phyloP scores from a whole-genome alignment of 495 filamentous ascomycete species.

The Xylaria curta region DNA sequence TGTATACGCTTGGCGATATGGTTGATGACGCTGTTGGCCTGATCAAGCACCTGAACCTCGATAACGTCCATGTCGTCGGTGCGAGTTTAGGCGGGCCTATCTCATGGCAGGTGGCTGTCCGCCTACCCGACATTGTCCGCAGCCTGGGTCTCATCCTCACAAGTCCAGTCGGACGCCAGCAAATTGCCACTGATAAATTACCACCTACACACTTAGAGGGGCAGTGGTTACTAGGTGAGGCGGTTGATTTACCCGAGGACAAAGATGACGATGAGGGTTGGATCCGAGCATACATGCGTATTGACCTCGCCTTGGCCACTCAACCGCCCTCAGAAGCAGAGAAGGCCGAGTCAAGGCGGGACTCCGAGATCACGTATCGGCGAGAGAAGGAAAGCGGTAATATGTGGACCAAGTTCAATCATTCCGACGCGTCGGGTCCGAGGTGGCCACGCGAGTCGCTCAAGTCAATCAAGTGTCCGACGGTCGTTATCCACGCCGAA shows the following conservation, averaged over 20 bases:
- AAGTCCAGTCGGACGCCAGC: constrained; percentile 19
- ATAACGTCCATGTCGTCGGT: constrained; percentile 8
- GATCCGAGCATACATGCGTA: constrained; percentile 20
- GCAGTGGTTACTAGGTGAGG: constrained; percentile 16
- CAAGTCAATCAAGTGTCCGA: neutral
- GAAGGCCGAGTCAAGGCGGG: constrained; percentile 20
- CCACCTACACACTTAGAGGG: neutral
- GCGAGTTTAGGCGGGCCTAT: constrained; percentile 22
- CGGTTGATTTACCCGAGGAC: neutral
- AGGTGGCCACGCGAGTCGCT: constrained; percentile 26
- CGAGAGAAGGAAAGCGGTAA: constrained; percentile 27
- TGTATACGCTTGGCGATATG: constrained; percentile 22
- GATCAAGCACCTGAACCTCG: constrained; percentile 20
- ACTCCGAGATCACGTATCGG: constrained; percentile 19
- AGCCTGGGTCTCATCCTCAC: constrained; percentile 22
- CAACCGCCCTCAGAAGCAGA: constrained; percentile 20
- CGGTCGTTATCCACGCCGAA: constrained; percentile 23
- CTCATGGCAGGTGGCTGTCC: constrained; percentile 18
- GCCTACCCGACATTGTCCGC: constrained; percentile 6
- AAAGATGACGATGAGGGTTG: constrained; percentile 11
- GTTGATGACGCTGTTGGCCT: constrained; percentile 23
- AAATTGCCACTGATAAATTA: constrained; percentile 12
- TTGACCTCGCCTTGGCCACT: constrained; percentile 19
- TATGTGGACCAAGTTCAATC: constrained; percentile 24
- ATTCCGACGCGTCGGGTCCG: constrained; percentile 22